Conservation (phyloP, 352 stramenopile species). For the Phytophthora sojae region DNA sequence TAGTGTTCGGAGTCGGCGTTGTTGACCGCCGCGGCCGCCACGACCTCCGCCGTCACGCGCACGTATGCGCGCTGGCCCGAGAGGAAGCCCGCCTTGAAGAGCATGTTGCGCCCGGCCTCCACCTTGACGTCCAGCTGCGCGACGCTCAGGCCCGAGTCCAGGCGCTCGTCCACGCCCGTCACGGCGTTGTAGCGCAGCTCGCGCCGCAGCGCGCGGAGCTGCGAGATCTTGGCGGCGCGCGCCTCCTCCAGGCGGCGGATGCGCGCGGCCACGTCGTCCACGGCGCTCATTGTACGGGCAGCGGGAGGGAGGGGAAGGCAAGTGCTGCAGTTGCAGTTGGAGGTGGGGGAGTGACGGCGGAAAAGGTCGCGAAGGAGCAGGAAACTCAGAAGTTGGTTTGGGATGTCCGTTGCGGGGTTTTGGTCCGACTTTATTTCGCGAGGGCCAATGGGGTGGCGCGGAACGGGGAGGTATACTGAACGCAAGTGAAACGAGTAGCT, state of each 20-base stretch:
- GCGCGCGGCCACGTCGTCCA: constrained; percentile 70
- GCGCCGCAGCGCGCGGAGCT: constrained; percentile 56
- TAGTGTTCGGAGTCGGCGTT: constrained; percentile 9
- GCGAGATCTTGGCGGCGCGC: constrained; percentile 46
- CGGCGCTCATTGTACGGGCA: constrained; percentile 53
- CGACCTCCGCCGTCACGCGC: constrained; percentile 52
- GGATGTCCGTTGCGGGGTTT: no score
- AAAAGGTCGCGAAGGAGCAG: constrained; percentile 14
- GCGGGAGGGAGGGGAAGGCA: neutral
- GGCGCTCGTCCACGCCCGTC: constrained; percentile 61
- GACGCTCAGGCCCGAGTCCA: constrained; percentile 48
- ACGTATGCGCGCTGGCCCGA: constrained; percentile 59
- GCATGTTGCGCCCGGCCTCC: constrained; percentile 48
- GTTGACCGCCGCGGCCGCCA: constrained; percentile 10
- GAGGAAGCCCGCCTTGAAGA: constrained; percentile 59
- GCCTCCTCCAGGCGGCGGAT: constrained; percentile 62
- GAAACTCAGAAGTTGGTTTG: constrained; percentile 4
- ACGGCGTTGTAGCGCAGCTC: constrained; percentile 56
- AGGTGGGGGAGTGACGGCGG: neutral
- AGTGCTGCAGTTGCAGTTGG: neutral
- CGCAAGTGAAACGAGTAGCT: no score
- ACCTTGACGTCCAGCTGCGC: constrained; percentile 59
- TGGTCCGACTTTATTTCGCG: constrained; percentile 19
- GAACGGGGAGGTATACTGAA: no score
- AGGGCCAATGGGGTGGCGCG: neutral